Percentiles rank a stretch among this genome's conserved stretches.
These are phyloP conservation scores for Teratosphaeria pseudoeucalypti DNA, from an alignment of 2,329 filamentous ascomycete genomes.

Conservation along the genomic window DNA sequence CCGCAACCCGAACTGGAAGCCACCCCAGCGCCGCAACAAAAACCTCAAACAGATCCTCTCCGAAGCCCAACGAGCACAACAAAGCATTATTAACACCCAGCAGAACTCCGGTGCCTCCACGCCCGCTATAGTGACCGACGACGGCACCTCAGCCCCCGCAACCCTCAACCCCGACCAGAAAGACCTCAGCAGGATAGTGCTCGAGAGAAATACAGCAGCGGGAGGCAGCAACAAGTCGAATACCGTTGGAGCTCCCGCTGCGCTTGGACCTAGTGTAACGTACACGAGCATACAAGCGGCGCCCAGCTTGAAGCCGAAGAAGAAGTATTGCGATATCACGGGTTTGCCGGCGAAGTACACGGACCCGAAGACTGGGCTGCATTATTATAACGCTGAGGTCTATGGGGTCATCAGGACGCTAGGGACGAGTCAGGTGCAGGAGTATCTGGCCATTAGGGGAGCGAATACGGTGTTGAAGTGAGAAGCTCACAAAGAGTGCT, in stretches of 20 bases:
- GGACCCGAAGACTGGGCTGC: conserved; percentile 85
- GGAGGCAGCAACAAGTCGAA: neutral
- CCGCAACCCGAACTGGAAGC: conserved; percentile 82
- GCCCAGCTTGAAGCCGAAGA: conserved; percentile 67
- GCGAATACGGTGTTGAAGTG: conserved; percentile 91
- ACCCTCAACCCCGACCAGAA: conserved; percentile 71
- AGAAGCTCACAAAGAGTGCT: conserved; percentile 16
- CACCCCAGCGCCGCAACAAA: conserved; percentile 93
- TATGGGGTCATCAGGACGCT: conserved; percentile 74
- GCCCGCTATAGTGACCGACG: conserved; percentile 30
- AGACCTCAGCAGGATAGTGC: conserved; percentile 74
- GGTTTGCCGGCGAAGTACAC: conserved; percentile 84
- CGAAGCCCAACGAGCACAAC: conserved; percentile 78
- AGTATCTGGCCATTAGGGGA: conserved; percentile 78
- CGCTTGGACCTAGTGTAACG: conserved; percentile 55
- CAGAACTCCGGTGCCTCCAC: conserved; percentile 72
- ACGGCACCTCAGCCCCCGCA: conserved; percentile 34
- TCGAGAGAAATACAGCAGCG: conserved; percentile 61
- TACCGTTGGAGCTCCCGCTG: neutral
- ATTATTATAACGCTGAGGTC: conserved; percentile 88
- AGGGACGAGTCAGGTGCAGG: conserved; percentile 73
- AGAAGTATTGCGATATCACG: conserved; percentile 92
- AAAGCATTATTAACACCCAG: conserved; percentile 67
- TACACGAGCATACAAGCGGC: conserved; percentile 97
- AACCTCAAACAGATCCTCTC: conserved; percentile 94